phyloP scores from a whole-genome alignment of 208 protist genomes.

The Lotmaria passim region DNA sequence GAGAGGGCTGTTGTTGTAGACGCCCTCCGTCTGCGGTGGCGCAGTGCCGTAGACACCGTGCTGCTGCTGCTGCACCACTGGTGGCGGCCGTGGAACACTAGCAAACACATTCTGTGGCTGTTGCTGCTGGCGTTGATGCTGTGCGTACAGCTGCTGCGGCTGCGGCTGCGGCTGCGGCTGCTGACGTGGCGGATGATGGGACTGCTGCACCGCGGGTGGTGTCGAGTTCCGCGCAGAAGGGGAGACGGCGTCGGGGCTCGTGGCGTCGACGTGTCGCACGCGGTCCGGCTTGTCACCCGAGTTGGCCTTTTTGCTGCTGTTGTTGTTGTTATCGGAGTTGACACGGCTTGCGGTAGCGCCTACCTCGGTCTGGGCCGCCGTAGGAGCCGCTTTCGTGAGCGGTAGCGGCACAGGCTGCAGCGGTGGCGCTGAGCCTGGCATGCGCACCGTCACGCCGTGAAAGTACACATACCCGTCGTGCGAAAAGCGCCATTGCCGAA shows the following conservation, averaged over 20 bases:
- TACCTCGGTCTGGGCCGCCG: not conserved
- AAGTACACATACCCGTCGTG: constrained; percentile 64
- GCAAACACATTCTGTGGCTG: constrained; percentile 10
- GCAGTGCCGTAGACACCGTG: not conserved
- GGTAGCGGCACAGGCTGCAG: not conserved
- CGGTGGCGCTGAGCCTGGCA: constrained; percentile 24
- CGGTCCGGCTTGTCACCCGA: not conserved
- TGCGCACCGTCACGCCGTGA: constrained; percentile 52
- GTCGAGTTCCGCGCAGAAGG: not conserved
- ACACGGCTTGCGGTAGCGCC: not conserved
- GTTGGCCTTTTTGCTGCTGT: not conserved
- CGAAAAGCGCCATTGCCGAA: constrained; percentile 52
- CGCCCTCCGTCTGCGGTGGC: not conserved
- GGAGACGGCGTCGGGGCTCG: not conserved
- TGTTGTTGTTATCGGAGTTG: no score
- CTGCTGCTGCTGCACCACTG: constrained; percentile 6
- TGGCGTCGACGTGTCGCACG: not conserved
- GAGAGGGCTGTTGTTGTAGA: constrained; percentile 12
- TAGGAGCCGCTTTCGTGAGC: not conserved
- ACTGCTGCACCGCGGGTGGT: not conserved
- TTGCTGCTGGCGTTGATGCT: constrained; percentile 2
- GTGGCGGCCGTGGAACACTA: constrained; percentile 6
- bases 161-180: no score
- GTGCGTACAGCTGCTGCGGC: no score
- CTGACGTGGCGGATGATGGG: constrained; percentile 2